phyloP scores from a whole-genome alignment of 495 filamentous ascomycete genomes.

The Podospora tetraspora region DNA sequence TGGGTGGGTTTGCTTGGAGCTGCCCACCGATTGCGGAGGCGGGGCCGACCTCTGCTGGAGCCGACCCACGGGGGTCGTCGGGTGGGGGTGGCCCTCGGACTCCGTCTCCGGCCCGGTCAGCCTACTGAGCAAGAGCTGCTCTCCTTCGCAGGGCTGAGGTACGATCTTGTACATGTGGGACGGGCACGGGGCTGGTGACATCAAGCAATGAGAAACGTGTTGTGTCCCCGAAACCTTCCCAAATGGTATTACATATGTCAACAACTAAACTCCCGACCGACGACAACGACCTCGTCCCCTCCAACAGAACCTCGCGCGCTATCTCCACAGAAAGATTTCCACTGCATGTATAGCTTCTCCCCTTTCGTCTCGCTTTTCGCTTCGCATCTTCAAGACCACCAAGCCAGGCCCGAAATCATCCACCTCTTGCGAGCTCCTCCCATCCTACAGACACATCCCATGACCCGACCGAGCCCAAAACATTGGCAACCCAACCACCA shows the following conservation, averaged over 20 bases:
- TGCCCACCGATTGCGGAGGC: slow-evolving; percentile 19
- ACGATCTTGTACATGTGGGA: neutral
- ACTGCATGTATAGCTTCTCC: neutral
- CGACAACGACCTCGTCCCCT: neutral
- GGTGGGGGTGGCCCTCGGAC: neutral
- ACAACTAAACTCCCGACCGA: neutral
- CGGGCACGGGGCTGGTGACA: neutral
- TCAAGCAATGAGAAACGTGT: neutral
- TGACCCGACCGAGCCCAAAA: neutral
- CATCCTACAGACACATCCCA: neutral
- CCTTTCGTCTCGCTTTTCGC: neutral
- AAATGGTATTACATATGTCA: neutral
- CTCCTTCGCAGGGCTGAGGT: neutral
- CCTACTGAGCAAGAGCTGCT: neutral
- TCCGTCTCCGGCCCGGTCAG: neutral
- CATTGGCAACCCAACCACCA: neutral
- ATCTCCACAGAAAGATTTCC: neutral
- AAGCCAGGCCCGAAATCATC: neutral
- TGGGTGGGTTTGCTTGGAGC: slow-evolving; percentile 1
- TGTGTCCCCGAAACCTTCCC: neutral
- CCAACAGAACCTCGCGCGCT: neutral
- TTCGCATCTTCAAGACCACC: neutral
- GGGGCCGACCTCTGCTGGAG: slow-evolving; percentile 3
- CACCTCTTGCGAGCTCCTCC: neutral
- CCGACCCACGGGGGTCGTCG: neutral